Conservation (phyloP, 164 flowering plant genomes). For the Piper betle region DNA sequence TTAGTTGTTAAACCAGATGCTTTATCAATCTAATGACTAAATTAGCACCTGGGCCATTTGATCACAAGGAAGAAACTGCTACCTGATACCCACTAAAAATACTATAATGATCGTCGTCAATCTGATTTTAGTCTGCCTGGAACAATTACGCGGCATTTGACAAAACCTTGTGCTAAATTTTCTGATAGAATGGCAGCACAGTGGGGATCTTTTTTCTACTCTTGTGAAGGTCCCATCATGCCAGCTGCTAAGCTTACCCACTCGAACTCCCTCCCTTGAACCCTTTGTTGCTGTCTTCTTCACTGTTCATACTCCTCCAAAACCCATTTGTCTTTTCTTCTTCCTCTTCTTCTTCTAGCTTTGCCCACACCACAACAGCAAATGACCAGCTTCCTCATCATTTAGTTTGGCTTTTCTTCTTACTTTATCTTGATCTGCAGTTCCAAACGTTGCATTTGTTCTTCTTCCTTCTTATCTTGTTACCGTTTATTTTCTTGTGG, state of each 20-base stretch:
- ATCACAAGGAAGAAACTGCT: no score
- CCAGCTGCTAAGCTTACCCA: slow-evolving; percentile 1
- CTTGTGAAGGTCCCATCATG: slow-evolving; percentile 1
- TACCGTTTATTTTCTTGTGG: background rate
- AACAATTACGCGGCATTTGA: no score
- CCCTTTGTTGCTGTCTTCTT: background rate
- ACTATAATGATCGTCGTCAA: no score
- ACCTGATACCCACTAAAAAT: no score
- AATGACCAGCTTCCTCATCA: background rate
- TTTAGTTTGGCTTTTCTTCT: background rate
- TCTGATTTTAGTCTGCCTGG: no score
- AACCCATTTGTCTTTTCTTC: background rate
- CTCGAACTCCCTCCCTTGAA: no score
- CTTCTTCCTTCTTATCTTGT: background rate
- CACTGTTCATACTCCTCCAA: background rate
- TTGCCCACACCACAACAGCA: background rate
- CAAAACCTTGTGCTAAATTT: no score
- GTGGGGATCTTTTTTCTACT: no score
- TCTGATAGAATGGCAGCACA: no score
- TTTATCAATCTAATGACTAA: no score
- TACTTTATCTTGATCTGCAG: background rate
- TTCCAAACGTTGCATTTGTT: background rate
- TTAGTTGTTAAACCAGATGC: no score
- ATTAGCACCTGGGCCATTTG: no score
- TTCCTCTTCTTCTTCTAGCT: background rate